phyloP scores from a whole-genome alignment of 495 filamentous ascomycete species.

The Cladorrhinum samala region DNA sequence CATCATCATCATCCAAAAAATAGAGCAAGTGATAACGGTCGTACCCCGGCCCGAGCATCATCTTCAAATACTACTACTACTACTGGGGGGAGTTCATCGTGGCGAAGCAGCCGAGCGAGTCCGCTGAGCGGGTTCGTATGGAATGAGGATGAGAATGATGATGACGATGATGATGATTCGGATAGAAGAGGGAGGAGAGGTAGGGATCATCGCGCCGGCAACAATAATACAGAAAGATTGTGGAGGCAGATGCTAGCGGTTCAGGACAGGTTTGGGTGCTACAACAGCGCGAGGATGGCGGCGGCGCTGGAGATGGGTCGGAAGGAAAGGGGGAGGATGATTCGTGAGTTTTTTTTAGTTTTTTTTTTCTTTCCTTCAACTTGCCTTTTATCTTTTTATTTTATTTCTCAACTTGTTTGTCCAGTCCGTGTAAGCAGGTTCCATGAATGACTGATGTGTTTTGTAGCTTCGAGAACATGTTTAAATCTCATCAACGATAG shows the following conservation, averaged over 20 bases:
- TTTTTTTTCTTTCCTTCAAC: not conserved
- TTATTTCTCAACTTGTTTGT: no score
- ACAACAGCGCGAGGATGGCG: conserved; percentile 41
- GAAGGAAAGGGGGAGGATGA: conserved; percentile 20
- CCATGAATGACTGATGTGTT: no score
- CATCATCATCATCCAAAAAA: no score
- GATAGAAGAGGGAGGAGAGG: no score
- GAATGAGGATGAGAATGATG: not conserved
- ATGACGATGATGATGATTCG: no score
- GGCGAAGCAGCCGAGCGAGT: not conserved
- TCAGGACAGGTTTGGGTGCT: conserved; percentile 38
- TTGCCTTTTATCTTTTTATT: no score
- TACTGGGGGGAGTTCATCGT: no score
- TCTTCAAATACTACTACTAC: no score
- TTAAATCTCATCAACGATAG: conserved; percentile 41
- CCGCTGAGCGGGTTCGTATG: not conserved
- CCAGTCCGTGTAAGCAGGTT: no score
- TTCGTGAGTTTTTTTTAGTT: conserved; percentile 30
- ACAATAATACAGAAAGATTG: conserved; percentile 33
- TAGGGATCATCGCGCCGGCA: no score
- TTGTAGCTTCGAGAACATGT: conserved; percentile 35
- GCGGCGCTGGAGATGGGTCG: conserved; percentile 35
- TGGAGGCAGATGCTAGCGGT: conserved; percentile 43
- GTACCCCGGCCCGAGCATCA: no score
- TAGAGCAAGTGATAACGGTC: no score